Base-by-base conservation (phyloP, 1,284 basidiomycete species). In the Amylostereum chailletii region DNA sequence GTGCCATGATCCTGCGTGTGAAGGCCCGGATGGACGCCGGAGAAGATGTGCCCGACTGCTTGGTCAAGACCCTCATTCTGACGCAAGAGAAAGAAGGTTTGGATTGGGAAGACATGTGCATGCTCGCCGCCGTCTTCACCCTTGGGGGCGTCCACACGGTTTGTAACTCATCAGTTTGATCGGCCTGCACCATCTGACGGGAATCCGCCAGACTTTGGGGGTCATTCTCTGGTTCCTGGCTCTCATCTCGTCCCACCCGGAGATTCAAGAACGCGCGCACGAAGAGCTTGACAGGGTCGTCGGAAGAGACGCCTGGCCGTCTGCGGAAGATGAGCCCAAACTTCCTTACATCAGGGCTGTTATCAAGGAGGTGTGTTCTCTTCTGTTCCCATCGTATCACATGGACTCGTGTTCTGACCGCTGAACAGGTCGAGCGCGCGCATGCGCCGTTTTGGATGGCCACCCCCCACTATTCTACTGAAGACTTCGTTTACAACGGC, bases 131-230 rank as follows among this genome's bases (percentile, higher is more conserved):
- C n/a, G 70, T 63, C 8, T 71, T 72, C 48, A 69, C 64, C 41
- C 62, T 69, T 19, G 70, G 71, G 3, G 72, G 72, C 34, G 67
- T 71, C 32, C 63, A 72, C 45, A 66, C 70, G 33, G 70, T 71
- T 38, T 45, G 60, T 53, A 8, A 34, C 29, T 38, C n/a, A n/a
- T n/a, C n/a, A n/a, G n/a, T n/a, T n/a, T n/a, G n/a, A n/a, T n/a
- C n/a, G n/a, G n/a, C n/a, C n/a, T n/a, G n/a, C n/a, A 32, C 48
- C 8, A 34, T 37, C 47, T 30, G 33, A 5, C 49, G 31, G 45
- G 45, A 7, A 27, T 30, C 46, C 11, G 38, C 46, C 47, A 66
- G 65, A 65, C 64, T 26, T 56, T 65, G 8, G 62, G 62, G 4
- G 58, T 68, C 26, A 49, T 60, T 34, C 46, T 44, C 34, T 60